Percentiles rank a stretch among this genome's conserved stretches.
These are phyloP conservation scores for Apiotrichum akiyoshidainum DNA, from an alignment of 1,284 basidiomycete genomes.

Conservation along the genomic window DNA sequence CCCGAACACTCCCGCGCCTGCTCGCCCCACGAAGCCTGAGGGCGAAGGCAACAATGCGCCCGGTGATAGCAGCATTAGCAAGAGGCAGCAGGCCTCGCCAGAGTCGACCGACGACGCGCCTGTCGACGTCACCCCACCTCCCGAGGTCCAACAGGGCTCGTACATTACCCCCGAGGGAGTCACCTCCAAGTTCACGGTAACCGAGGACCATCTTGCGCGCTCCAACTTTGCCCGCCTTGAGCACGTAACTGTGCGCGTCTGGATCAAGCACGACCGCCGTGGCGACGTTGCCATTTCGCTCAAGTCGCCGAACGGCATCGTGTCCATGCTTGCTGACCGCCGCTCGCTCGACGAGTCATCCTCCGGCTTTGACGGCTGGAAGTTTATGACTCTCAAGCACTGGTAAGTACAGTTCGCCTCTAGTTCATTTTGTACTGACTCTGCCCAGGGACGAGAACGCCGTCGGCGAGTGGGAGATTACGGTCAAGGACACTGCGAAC, in stretches of 20 bases:
- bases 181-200: conserved; percentile 65
- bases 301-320: conserved; percentile 78
- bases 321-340: conserved; percentile 74
- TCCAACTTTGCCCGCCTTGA: conserved; percentile 85
- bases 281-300: conserved; percentile 94
- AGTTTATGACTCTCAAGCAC: conserved; percentile 97
- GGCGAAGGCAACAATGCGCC: neutral
- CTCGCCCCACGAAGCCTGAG: conserved; percentile 7
- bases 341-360: conserved; percentile 66
- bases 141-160: conserved; percentile 22
- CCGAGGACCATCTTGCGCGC: conserved; percentile 64
- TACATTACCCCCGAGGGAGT: conserved; percentile 67
- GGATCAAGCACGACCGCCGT: conserved; percentile 80
- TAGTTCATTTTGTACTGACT: neutral
- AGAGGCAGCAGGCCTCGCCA: neutral
- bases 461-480: conserved; percentile 87
- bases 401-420: conserved; percentile 62
- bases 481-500: conserved; percentile 71
- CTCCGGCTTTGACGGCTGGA: conserved; percentile 86
- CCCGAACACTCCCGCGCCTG: conserved; percentile 25
- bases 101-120: neutral
- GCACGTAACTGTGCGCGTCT: conserved; percentile 88
- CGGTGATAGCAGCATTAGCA: neutral
- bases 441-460: conserved; percentile 80
- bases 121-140: conserved; percentile 17